Conservation (phyloP, 768 basidiomycete species). For the Lactarius indigo region DNA sequence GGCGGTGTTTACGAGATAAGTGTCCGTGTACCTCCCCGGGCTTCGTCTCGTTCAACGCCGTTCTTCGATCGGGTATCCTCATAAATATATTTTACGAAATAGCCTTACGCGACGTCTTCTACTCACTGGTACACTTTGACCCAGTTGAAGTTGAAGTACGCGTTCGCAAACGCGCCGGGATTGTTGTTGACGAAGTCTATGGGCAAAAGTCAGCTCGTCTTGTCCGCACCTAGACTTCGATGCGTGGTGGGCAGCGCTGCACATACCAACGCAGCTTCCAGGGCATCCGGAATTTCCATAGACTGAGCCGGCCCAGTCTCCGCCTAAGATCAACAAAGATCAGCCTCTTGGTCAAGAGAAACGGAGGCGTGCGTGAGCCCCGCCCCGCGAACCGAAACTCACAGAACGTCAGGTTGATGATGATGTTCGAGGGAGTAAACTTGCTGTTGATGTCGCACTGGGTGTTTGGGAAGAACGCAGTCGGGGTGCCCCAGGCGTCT, state of each 20-base stretch:
- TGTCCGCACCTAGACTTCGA: not conserved
- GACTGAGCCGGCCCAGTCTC: slow-evolving; percentile 52
- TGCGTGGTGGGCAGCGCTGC: not conserved
- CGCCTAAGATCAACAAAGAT: slow-evolving; percentile 27
- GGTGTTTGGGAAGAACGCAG: slow-evolving; percentile 58
- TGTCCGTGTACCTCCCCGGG: not conserved
- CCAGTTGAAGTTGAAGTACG: slow-evolving; percentile 69
- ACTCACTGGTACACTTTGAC: slow-evolving; percentile 48
- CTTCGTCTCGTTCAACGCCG: not conserved
- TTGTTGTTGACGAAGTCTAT: slow-evolving; percentile 63
- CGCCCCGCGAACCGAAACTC: slow-evolving; percentile 26
- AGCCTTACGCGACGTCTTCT: not conserved
- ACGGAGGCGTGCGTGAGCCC: not conserved
- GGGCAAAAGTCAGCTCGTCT: slow-evolving; percentile 27
- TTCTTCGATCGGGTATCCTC: not conserved
- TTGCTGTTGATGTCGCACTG: slow-evolving; percentile 53
- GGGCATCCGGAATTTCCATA: slow-evolving; percentile 51
- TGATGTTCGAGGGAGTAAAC: slow-evolving; percentile 57
- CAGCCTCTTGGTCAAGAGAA: not conserved
- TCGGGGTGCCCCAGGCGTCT: slow-evolving; percentile 54
- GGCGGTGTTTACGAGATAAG: not conserved
- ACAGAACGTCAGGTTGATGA: slow-evolving; percentile 73
- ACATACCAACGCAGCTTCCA: slow-evolving; percentile 46
- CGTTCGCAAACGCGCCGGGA: slow-evolving; percentile 60
- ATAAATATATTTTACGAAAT: not conserved